A percentile compares a stretch with the other conserved stretches of the same genome.
Evolutionary conservation across 192 early-diverging fungal genomes (phyloP).

Genomic region (Backusella luteola): DNA sequence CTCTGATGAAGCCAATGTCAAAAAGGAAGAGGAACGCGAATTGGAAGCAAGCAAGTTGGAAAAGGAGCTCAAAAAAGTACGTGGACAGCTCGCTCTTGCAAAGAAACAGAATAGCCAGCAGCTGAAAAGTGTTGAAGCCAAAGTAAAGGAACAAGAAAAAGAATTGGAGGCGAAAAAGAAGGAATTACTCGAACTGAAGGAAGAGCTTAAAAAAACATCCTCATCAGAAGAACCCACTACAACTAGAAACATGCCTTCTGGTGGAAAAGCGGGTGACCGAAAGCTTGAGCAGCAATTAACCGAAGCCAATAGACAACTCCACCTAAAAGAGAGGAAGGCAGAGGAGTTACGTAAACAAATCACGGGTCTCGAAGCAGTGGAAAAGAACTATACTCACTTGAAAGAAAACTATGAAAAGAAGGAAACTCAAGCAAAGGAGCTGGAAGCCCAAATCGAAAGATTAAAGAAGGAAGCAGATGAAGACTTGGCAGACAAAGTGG

Average conservation of each 20-base stretch:
- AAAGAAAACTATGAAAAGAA: neutral
- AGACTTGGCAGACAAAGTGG: neutral
- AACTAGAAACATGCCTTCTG: neutral
- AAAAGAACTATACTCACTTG: neutral
- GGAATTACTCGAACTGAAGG: neutral
- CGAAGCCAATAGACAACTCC: neutral
- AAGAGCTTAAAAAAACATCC: neutral
- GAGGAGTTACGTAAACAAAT: conserved; percentile 2
- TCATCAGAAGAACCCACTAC: neutral
- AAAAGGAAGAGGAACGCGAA: neutral
- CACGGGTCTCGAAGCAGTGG: neutral
- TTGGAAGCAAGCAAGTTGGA: neutral
- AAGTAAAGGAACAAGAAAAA: neutral
- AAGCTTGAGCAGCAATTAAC: conserved; percentile 2
- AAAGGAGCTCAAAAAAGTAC: neutral
- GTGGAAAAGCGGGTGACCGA: neutral
- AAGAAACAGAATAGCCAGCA: neutral
- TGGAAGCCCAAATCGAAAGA: neutral
- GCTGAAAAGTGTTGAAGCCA: neutral
- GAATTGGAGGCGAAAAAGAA: neutral
- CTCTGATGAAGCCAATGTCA: neutral
- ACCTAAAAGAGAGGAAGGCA: neutral
- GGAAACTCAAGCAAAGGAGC: neutral
- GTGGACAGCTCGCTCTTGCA: neutral
- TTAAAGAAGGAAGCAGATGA: neutral